phyloP scores from a whole-genome alignment of 2,329 filamentous ascomycete genomes.

The Paraphoma chrysanthemicola region DNA sequence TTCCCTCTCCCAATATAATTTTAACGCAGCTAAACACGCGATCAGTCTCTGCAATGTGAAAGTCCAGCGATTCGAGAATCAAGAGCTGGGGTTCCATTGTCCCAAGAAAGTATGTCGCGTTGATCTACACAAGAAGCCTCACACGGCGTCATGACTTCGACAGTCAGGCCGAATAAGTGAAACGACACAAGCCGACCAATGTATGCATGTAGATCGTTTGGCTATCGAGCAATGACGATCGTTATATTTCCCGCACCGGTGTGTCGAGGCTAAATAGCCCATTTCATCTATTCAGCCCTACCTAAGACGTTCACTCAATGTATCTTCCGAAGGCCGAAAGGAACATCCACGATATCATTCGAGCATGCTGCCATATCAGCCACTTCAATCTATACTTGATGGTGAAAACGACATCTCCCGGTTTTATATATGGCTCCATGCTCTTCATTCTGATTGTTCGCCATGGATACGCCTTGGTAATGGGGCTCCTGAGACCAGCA shows the following conservation, averaged over 20 bases:
- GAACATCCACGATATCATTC: slow-evolving; percentile 16
- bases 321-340: slow-evolving; percentile 2
- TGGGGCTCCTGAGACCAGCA: slow-evolving; percentile 4
- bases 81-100: too few species aligned
- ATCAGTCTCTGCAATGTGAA: too few species aligned
- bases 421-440: slow-evolving; percentile 2
- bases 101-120: too few species aligned
- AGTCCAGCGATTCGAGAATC: too few species aligned
- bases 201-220: not conserved
- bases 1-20: too few species aligned
- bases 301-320: slow-evolving; percentile 8
- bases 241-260: slow-evolving; percentile 22
- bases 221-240: slow-evolving; percentile 1
- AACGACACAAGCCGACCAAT: too few species aligned
- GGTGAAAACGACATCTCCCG: slow-evolving; percentile 7
- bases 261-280: slow-evolving; percentile 32
- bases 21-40: too few species aligned
- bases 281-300: slow-evolving; percentile 22
- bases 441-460: not conserved
- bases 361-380: slow-evolving; percentile 10
- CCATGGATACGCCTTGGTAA: not conserved
- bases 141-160: too few species aligned
- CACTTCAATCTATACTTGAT: slow-evolving; percentile 12
- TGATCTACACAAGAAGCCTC: too few species aligned
- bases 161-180: too few species aligned